Percentiles rank a stretch among this genome's conserved stretches.
phyloP scores from a whole-genome alignment of 768 basidiomycete species.

The Saitozyma sp. region DNA sequence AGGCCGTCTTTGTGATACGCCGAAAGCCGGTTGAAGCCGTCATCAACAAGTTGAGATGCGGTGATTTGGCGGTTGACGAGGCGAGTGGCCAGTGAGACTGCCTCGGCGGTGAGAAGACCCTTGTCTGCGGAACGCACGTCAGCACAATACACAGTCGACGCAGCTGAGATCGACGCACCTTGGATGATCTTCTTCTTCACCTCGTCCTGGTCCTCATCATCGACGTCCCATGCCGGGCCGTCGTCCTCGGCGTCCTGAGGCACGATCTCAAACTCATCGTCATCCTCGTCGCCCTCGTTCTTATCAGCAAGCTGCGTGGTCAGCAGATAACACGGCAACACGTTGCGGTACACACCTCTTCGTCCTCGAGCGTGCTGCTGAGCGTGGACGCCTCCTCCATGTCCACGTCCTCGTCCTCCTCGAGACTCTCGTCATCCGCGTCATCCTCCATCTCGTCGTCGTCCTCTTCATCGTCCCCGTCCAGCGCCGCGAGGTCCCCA shows the following conservation, averaged over 20 bases:
- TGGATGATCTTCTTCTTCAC: slow-evolving; percentile 65
- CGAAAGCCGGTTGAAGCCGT: slow-evolving; percentile 93
- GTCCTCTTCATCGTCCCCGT: slow-evolving; percentile 55
- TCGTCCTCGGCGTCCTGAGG: slow-evolving; percentile 63
- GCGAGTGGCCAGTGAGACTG: slow-evolving; percentile 84
- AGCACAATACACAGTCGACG: neutral
- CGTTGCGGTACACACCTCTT: slow-evolving; percentile 11
- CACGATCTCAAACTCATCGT: slow-evolving; percentile 73
- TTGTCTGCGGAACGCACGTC: slow-evolving; percentile 59
- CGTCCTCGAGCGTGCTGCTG: slow-evolving; percentile 32
- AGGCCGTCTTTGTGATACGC: slow-evolving; percentile 87
- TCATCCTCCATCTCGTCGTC: slow-evolving; percentile 54
- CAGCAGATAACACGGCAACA: neutral
- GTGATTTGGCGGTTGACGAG: slow-evolving; percentile 88
- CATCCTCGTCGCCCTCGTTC: slow-evolving; percentile 50
- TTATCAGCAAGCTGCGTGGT: neutral
- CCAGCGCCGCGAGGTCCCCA: slow-evolving; percentile 55
- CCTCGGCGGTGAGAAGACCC: slow-evolving; percentile 82
- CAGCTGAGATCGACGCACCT: slow-evolving; percentile 57
- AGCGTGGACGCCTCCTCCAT: slow-evolving; percentile 27
- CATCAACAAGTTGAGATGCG: slow-evolving; percentile 82
- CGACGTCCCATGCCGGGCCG: slow-evolving; percentile 76
- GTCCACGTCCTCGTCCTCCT: slow-evolving; percentile 44
- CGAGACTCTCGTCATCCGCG: slow-evolving; percentile 41
- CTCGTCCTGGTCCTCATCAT: slow-evolving; percentile 72